phyloP scores from a whole-genome alignment of 495 filamentous ascomycete species.

The Tuber borchii region DNA sequence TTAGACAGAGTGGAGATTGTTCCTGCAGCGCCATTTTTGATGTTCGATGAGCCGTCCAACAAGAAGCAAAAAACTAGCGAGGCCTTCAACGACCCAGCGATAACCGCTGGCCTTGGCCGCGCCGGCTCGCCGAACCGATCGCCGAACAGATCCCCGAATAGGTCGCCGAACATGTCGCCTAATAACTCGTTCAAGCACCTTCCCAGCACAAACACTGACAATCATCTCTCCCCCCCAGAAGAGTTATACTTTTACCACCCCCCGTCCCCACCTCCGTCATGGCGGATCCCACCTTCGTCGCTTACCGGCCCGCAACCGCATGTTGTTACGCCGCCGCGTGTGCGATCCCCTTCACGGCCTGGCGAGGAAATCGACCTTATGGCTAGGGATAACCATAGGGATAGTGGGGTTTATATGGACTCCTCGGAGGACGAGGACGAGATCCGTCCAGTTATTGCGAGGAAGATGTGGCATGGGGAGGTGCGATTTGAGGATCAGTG shows the following conservation, averaged over 20 bases:
- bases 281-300: conserved; percentile 39
- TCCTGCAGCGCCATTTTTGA: conserved; percentile 20
- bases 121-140: conserved; percentile 39
- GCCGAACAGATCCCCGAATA: conserved; percentile 26
- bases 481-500: conserved; percentile 41
- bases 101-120: conserved; percentile 35
- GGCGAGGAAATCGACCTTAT: conserved; percentile 39
- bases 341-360: conserved; percentile 32
- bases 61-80: conserved; percentile 38
- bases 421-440: conserved; percentile 27
- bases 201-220: conserved; percentile 22
- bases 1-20: conserved; percentile 40
- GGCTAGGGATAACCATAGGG: conserved; percentile 29
- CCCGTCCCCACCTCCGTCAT: conserved; percentile 36
- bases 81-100: conserved; percentile 26
- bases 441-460: conserved; percentile 38
- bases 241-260: conserved; percentile 34
- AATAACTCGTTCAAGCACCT: conserved; percentile 31
- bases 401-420: conserved; percentile 34
- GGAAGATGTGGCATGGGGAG: conserved; percentile 42
- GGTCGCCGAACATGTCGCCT: conserved; percentile 29
- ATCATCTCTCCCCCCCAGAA: conserved; percentile 33
- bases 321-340: conserved; percentile 36
- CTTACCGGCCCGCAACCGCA: conserved; percentile 36
- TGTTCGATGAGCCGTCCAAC: conserved; percentile 11